Base-by-base conservation (phyloP, 208 protist genomes). In the Crithidia brevicula region DNA sequence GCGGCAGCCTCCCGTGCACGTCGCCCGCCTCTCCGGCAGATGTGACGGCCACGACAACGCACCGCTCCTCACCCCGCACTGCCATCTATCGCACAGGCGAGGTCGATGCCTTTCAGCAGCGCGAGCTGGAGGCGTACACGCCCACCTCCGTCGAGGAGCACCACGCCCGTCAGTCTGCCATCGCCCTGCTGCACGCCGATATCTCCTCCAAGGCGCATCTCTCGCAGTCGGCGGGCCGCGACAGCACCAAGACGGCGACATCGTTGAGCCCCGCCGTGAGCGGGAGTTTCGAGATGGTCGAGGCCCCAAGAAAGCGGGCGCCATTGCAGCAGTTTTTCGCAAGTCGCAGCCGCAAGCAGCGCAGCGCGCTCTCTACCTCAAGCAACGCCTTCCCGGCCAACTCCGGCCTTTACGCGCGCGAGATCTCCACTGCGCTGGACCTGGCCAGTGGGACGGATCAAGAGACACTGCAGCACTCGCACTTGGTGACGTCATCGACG, bases 131-230 rank as follows among this genome's bases (percentile, higher is more conserved):
- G 40, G 45, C 57, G 47, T 59, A 54, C 53, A 66, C 70, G 6
- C 54, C 56, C 30, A 27, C 36, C 4, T 49, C 54, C 0, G 27
- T 74, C 6, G 58, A 56, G 20, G 66, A 77, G 57, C 42, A 67
- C 22, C 20, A 63, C 46, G 71, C 58, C 4, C 71, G 60, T 16
- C 64, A 71, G 49, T 83, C 77, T 4, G 73, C 77, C 20, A 57
- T 72, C 22, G 77, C 67, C 11, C 42, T 79, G 1, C 67, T 79
- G 22, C 59, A 67, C 58, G 67, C 64, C 18, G 72, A 69, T 22
- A 38, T 72, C 25, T 60, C 46, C n/a, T 22, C 47, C 16, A 38
- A 50, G 33, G 4, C 45, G 2, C 46, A 31, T 30, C 18, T 31
- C 18, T 9, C 28, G 2, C n/a, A 11, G 3, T 47, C 53, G 11